Evolutionary conservation across 306 rosid genomes (phyloP), one percentile per base, ranked within the genome.

Genomic region (Elaeagnus macrophylla): DNA sequence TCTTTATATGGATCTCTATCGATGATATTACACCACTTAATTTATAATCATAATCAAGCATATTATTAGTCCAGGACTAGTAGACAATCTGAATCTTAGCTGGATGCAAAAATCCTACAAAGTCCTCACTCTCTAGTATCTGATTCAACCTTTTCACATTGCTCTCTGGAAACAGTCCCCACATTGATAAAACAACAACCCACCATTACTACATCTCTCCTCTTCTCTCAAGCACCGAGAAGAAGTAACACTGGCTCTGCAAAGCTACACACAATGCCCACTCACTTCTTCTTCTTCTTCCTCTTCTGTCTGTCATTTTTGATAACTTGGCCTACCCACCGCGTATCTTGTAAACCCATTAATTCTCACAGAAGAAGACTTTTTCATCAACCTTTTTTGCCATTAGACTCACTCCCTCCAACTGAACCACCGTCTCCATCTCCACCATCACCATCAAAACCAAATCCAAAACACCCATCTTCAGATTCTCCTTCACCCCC

Each of bases 81-180:
- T n/a, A n/a, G 25, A 9, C 38, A 67, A 60, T 50, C 57, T 71
- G 84, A 82, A 82, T 82, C 93, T 89, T 85, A 83, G 97, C 95
- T 81, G 97, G 77, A 83, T 68, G 79, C 95, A 45, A 66, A 75
- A 37, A 69, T 60, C 44, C 32, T 5, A 25, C 32, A 25, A 25
- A 25, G 32, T 25, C 32, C 32, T 25, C 32, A 25, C 32, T 25
- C 2, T 25, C 32, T 25, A 44, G 2, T 13, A 6, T 11, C 38
- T 18, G 63, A 60, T 68, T 59, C 60, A 43, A 60, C 55, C 56
- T 67, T 67, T 67, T 60, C 60, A 51, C 66, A 67, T 39, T 16
- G 38, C 2, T 55, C 35, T 45, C 8, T 9, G n/a, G 49, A 40
- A 18, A 39, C 58, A 61, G 67, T 61, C 57, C 66, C 66, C 51